Evolutionary conservation across 345 rosid genomes (phyloP), one percentile per base, ranked within the genome.

Genomic region (Eutrema japonicum): DNA sequence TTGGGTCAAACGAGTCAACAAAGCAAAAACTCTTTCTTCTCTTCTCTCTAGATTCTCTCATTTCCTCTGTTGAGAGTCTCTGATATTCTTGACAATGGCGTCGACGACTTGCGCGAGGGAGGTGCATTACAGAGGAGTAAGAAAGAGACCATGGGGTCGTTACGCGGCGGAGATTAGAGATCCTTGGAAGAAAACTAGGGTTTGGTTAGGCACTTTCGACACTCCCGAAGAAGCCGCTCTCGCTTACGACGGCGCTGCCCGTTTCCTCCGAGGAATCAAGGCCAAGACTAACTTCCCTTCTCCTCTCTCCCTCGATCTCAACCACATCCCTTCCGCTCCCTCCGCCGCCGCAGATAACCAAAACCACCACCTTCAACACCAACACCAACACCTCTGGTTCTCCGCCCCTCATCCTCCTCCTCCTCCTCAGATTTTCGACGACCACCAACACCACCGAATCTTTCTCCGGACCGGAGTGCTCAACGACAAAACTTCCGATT

Each of bases 111-210:
- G 77, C 22, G 73, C 69, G 18, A 80, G 86, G 12, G 96, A 89
- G 62, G 96, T 87, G 35, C 98, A 89, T 81, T 91, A 86, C 86
- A 78, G 96, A 47, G 98, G 98, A 9, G 98, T 93, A 12, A 60
- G 97, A 40, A 93, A 93, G 93, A 79, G 98, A 77, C 98, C 98
- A 8, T 93, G 98, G 98, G 98, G 98, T 4, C 87, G 97, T 22
- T 93, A 91, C 82, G 97, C 97, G 0, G 98, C 98, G 0, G 98
- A 93, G 85, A 93, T 93, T 64, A 89, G 98, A 29, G 98, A 91
- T 80, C 98, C 98, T 0, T 91, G 97, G 96, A 93, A 93, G 85
- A 93, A 93, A 75, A 86, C 96, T 8, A 78, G 97, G 68, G 97
- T 91, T 36, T 93, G 98, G 98, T 71, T 93, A 66, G 98, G 98